These are phyloP conservation scores for Leishmania arabica DNA, from an alignment of 208 protist species.

Conservation along the genomic window DNA sequence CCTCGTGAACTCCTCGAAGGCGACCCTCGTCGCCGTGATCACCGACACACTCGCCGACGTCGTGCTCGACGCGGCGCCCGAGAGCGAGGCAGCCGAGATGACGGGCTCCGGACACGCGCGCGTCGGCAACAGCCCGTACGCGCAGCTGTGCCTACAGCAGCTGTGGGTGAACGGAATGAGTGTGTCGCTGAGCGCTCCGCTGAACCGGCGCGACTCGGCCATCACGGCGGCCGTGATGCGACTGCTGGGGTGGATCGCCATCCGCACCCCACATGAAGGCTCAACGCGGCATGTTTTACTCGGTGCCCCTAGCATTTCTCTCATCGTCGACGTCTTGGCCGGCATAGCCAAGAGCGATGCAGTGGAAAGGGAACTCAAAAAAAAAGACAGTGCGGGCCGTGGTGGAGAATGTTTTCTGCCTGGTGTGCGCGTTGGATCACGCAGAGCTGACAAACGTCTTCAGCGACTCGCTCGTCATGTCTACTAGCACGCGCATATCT, in stretches of 20 bases:
- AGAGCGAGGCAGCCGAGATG: neutral
- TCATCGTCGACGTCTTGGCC: slow-evolving; percentile 19
- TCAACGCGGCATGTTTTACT: slow-evolving; percentile 24
- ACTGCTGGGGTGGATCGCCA: slow-evolving; percentile 14
- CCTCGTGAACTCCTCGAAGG: slow-evolving; percentile 4
- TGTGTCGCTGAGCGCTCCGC: slow-evolving; percentile 15
- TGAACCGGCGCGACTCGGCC: slow-evolving; percentile 14
- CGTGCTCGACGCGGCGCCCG: neutral
- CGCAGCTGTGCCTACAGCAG: slow-evolving; percentile 32
- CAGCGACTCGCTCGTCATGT: slow-evolving; percentile 30
- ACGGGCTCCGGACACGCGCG: neutral
- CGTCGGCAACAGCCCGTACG: slow-evolving; percentile 7
- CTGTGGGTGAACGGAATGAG: slow-evolving; percentile 30
- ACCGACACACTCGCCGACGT: slow-evolving; percentile 19
- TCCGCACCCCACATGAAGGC: slow-evolving; percentile 12
- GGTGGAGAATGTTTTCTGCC: slow-evolving; percentile 19
- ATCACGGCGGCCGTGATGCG: slow-evolving; percentile 28
- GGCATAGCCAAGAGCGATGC: slow-evolving; percentile 19
- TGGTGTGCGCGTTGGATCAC: slow-evolving; percentile 32
- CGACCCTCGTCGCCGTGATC: slow-evolving; percentile 13
- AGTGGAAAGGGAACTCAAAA: slow-evolving; percentile 21
- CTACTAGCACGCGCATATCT: slow-evolving; percentile 51
- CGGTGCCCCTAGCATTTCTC: slow-evolving; percentile 18
- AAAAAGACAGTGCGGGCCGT: slow-evolving; percentile 13
- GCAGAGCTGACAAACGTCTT: slow-evolving; percentile 25